Evolutionary conservation across 2,329 filamentous ascomycete genomes (phyloP).

Genomic region (Penicillium freii): DNA sequence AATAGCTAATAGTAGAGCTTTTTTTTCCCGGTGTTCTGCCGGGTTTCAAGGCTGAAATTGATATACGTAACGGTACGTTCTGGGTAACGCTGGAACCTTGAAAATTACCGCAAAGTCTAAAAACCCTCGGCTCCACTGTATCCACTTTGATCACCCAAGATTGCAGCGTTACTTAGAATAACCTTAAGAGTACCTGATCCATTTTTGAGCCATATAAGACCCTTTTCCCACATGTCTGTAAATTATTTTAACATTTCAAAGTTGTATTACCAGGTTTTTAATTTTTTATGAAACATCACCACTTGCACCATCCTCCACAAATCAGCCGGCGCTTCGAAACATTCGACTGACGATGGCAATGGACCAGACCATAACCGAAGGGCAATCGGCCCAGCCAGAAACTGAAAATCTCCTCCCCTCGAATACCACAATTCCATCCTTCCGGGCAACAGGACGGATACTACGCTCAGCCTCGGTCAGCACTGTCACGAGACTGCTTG

Average conservation of each 20-base stretch:
- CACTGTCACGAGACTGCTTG: background rate
- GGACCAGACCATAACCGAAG: background rate
- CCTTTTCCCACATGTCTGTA: background rate
- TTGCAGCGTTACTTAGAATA: background rate
- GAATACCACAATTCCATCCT: background rate
- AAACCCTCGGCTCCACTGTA: background rate
- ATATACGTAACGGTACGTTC: background rate
- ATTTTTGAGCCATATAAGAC: background rate
- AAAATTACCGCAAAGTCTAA: background rate
- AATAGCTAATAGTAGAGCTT: too few species aligned
- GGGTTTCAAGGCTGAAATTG: background rate
- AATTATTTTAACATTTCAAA: background rate
- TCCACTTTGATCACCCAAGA: background rate
- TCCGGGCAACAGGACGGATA: background rate
- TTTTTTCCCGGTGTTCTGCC: background rate
- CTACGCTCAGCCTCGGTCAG: background rate
- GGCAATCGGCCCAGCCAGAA: background rate
- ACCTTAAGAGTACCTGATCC: too few species aligned
- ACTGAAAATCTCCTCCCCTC: background rate
- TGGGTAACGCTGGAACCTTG: background rate
- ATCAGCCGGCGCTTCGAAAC: background rate
- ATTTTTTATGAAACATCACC: background rate
- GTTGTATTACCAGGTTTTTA: too few species aligned
- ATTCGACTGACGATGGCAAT: background rate
- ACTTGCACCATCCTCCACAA: background rate